phyloP scores from a whole-genome alignment of 148 eudicot species.

The Arctostaphylos glauca region DNA sequence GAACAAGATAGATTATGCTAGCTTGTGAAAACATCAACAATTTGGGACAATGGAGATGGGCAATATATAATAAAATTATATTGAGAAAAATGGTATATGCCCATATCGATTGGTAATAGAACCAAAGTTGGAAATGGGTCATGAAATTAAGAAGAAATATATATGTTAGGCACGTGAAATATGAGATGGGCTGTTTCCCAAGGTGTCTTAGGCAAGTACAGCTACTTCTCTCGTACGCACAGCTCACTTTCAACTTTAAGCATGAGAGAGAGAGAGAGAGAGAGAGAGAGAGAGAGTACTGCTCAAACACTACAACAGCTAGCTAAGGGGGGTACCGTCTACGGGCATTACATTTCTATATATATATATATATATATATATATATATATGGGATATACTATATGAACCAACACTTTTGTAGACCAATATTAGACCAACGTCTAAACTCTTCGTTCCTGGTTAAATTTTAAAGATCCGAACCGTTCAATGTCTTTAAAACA shows the following conservation, averaged over 20 bases:
- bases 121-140: not conserved
- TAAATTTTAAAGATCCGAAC: too few species aligned
- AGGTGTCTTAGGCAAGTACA: slow-evolving; percentile 25
- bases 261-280: not conserved
- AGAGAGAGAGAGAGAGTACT: too few species aligned
- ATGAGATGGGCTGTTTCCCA: slow-evolving; percentile 15
- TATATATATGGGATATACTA: too few species aligned
- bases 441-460: too few species aligned
- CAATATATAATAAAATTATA: not conserved
- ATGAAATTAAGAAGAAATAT: not conserved
- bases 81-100: not conserved
- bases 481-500: too few species aligned
- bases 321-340: too few species aligned
- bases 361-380: too few species aligned
- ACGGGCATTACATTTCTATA: too few species aligned
- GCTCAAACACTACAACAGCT: too few species aligned
- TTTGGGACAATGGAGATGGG: not conserved
- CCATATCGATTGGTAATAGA: not conserved
- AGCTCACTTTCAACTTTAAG: slow-evolving; percentile 35
- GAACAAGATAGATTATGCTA: too few species aligned
- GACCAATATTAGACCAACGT: too few species aligned
- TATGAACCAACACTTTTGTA: too few species aligned
- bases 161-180: slow-evolving; percentile 24
- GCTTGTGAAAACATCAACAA: not conserved
- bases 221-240: slow-evolving; percentile 36